Base-by-base conservation (phyloP, 345 rosid species). In the Eutrema heterophyllum region DNA sequence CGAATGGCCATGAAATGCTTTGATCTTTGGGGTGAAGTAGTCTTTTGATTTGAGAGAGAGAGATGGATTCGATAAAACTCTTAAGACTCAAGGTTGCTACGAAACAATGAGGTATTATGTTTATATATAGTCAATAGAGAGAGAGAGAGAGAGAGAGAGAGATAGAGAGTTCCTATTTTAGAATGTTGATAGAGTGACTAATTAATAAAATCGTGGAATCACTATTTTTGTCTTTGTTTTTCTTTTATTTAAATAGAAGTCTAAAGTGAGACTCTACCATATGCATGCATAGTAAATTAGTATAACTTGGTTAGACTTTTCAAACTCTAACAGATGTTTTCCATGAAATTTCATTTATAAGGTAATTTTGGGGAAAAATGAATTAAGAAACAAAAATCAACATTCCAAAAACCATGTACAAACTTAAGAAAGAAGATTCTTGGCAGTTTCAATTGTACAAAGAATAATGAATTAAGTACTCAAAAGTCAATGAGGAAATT, bases 1-100 rank as follows among this genome's bases (percentile, higher is more conserved):
- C 85, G 87, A 77, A 43, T n/a, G 21, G 84, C 92, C 94, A 85
- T 87, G 68, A 11, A 56, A 11, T 51, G 75, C 55, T 76, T 68
- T 68, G 62, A 72, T 39, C 8, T 68, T 35, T 36, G 54, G 48
- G 64, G 5, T 36, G 39, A 67, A 53, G 27, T 12, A 56, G 5
- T 26, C 1, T 41, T 2, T 58, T 27, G 30, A 6, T 14, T 33
- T 33, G 45, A 68, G 12, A 71, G 54, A 64, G 40, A 46, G 46
- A 68, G 48, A 77, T 4, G 14, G n/a, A 24, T 67, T 58, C 45
- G 59, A 58, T 40, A 18, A 30, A 68, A 52, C 15, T 33, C 6
- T 59, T 1, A 52, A 52, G 64, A 53, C 16, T 26, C 30, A 13
- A 50, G 45, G 48, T 52, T 68, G 79, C 6, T 61, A 35, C 52